Percentiles rank a stretch among this genome's conserved stretches.
Conservation (phyloP, 2,329 filamentous ascomycete species). For the Colletotrichum falcatum region DNA sequence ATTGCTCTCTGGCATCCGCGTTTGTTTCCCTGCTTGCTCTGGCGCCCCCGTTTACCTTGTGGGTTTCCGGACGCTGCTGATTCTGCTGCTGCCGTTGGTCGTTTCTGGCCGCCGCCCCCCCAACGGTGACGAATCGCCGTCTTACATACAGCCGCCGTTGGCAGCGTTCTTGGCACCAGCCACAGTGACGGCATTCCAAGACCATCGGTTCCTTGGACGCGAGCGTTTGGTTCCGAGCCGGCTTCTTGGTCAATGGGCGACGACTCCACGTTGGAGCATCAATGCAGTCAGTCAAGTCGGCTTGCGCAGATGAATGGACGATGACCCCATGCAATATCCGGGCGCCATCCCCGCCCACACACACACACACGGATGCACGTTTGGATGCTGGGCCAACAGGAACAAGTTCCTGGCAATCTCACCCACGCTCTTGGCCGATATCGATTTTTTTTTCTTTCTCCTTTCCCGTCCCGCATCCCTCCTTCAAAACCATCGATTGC, state of each 20-base stretch:
- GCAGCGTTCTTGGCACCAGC: neutral
- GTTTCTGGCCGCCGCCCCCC: slow-evolving; percentile 12
- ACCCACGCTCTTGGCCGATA: neutral
- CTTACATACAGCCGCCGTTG: neutral
- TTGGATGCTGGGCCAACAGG: neutral
- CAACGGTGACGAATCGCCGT: slow-evolving; percentile 16
- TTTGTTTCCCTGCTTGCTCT: neutral
- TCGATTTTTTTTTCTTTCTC: neutral
- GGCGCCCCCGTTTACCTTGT: too few species aligned
- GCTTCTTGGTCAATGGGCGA: neutral
- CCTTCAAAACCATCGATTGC: slow-evolving; percentile 3
- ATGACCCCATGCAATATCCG: neutral
- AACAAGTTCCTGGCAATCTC: neutral
- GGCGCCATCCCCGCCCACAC: neutral
- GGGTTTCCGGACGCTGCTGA: too few species aligned
- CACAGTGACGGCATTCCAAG: neutral
- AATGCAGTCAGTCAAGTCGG: neutral
- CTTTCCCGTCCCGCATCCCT: neutral
- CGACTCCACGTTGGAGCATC: neutral
- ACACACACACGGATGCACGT: too few species aligned
- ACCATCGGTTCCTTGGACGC: neutral
- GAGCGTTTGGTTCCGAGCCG: too few species aligned
- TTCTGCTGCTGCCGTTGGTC: neutral
- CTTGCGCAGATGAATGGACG: neutral
- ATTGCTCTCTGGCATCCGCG: neutral